Percentiles rank a stretch among this genome's conserved stretches.
Evolutionary conservation across 2,329 filamentous ascomycete species (phyloP).

Genomic region (Aspergillus ochraceus): DNA sequence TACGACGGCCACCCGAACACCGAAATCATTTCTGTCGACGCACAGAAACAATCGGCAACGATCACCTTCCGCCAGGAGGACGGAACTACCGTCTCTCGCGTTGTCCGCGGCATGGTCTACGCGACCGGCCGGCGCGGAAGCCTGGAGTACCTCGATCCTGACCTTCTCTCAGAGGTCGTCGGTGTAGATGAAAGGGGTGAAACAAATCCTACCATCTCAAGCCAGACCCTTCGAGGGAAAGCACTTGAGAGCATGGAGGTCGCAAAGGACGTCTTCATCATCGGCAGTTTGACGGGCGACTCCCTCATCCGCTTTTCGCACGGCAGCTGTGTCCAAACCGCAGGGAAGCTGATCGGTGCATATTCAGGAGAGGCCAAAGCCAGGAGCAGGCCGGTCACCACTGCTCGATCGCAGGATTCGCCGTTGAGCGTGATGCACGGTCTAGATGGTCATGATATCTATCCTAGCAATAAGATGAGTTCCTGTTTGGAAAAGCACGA

Average conservation of each 20-base stretch:
- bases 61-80: conserved; percentile 47
- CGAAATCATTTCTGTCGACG: conserved; percentile 43
- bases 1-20: conserved; percentile 60
- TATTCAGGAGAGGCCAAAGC: conserved; percentile 18
- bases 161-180: conserved; percentile 51
- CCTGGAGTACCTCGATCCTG: conserved; percentile 51
- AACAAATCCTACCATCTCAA: conserved; percentile 45
- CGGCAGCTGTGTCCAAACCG: conserved; percentile 58
- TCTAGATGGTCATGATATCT: conserved; percentile 36
- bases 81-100: conserved; percentile 46
- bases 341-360: conserved; percentile 49
- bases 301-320: conserved; percentile 61
- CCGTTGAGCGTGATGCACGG: conserved; percentile 39
- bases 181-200: conserved; percentile 18
- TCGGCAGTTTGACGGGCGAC: conserved; percentile 61
- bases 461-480: conserved; percentile 1
- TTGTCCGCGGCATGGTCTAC: conserved; percentile 54
- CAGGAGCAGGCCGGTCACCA: neutral
- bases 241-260: conserved; percentile 55
- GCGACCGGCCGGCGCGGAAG: conserved; percentile 58
- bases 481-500: neutral
- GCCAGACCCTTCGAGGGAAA: conserved; percentile 54
- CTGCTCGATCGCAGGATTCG: conserved; percentile 16
- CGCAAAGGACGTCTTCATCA: conserved; percentile 54
- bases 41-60: conserved; percentile 29